phyloP scores from a whole-genome alignment of 805 yeast genomes.

The Vanderwaltozyma polyspora region DNA sequence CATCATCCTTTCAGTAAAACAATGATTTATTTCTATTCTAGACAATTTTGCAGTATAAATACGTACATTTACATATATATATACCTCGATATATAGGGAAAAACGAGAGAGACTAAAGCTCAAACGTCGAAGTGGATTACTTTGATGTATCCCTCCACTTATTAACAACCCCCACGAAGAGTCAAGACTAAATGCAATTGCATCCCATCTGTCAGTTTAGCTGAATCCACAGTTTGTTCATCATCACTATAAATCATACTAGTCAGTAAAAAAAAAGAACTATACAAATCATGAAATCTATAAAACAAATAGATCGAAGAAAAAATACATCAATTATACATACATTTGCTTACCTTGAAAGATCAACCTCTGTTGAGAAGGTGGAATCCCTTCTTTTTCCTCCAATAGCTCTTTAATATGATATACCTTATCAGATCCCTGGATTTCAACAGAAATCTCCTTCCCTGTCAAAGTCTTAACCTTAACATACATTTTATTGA shows the following conservation, averaged over 20 bases:
- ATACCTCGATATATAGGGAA: too few species aligned
- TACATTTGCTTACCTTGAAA: conserved; percentile 84
- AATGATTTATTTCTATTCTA: too few species aligned
- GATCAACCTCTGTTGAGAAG: conserved; percentile 85
- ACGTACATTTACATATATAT: too few species aligned
- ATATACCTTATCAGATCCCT: conserved; percentile 34
- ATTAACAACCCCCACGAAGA: conserved; percentile 68
- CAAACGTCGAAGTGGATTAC: too few species aligned
- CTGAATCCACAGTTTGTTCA: conserved; percentile 56
- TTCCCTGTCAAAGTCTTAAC: conserved; percentile 25
- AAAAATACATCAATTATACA: conserved; percentile 20
- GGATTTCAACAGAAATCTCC: conserved; percentile 29
- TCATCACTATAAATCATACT: conserved; percentile 40
- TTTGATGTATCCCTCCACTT: too few species aligned
- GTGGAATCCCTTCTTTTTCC: conserved; percentile 95
- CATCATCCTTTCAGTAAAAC: too few species aligned
- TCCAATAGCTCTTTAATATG: conserved; percentile 85
- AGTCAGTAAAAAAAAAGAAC: conserved; percentile 6
- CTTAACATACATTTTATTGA: conserved; percentile 14
- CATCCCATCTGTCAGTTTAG: conserved; percentile 76
- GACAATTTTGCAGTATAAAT: too few species aligned
- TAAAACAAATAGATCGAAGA: neutral
- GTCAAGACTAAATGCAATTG: conserved; percentile 86
- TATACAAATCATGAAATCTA: neutral
- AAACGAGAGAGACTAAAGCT: too few species aligned